Conservation (phyloP, 495 filamentous ascomycete species). For the Penicillium lividum region DNA sequence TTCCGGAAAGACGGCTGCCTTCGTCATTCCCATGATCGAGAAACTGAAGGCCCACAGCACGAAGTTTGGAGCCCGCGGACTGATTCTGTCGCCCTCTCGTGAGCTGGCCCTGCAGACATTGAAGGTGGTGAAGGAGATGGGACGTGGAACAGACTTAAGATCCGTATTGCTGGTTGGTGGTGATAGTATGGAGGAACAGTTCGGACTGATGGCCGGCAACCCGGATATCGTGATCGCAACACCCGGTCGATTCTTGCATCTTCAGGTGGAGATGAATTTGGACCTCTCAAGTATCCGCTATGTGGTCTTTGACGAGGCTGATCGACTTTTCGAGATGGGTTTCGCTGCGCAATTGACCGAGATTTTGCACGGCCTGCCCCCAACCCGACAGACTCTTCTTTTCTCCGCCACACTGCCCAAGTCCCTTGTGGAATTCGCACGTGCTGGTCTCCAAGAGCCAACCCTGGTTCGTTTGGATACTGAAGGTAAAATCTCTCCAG, state of each 20-base stretch:
- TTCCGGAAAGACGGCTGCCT: constrained; percentile 95
- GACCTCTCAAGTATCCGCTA: constrained; percentile 84
- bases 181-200: constrained; percentile 95
- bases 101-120: constrained; percentile 93
- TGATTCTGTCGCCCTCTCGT: constrained; percentile 87
- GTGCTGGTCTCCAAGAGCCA: constrained; percentile 89
- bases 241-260: constrained; percentile 89
- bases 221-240: constrained; percentile 97
- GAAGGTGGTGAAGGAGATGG: constrained; percentile 93
- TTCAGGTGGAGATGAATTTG: constrained; percentile 92
- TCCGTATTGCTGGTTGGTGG: constrained; percentile 88
- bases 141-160: constrained; percentile 85
- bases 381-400: constrained; percentile 82
- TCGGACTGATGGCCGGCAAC: constrained; percentile 86
- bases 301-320: constrained; percentile 96
- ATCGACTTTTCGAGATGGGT: constrained; percentile 96
- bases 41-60: constrained; percentile 86
- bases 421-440: constrained; percentile 91
- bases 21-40: constrained; percentile 97
- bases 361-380: constrained; percentile 84
- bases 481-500: constrained; percentile 93
- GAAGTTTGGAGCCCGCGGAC: constrained; percentile 76
- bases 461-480: constrained; percentile 84
- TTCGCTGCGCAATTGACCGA: constrained; percentile 91
- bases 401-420: constrained; percentile 95